A percentile compares a stretch with the other conserved stretches of the same genome.
Conservation (phyloP, 352 stramenopile species). For the Peronosclerospora sorghi region DNA sequence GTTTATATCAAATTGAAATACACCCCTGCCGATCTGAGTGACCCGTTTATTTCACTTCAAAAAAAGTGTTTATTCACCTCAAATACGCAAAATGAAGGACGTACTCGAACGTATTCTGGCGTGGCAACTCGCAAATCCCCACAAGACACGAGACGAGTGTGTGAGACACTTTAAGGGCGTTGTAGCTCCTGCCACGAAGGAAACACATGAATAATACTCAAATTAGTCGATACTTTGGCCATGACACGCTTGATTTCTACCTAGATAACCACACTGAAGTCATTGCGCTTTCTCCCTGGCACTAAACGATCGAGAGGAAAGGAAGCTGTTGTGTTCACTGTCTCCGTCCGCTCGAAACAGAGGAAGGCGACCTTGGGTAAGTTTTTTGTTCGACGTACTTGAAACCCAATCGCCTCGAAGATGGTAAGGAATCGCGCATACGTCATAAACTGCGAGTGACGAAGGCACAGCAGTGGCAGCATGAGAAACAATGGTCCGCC, state of each 20-base stretch:
- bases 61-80: too few relatives aligned
- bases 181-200: slow-evolving; percentile 6
- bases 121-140: slow-evolving; percentile 53
- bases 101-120: slow-evolving; percentile 41
- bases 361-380: slow-evolving; percentile 77
- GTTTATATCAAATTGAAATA: too few relatives aligned
- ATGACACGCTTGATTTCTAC: slow-evolving; percentile 8
- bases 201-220: slow-evolving; percentile 2
- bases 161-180: slow-evolving; percentile 28
- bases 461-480: slow-evolving; percentile 62
- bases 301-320: slow-evolving; percentile 44
- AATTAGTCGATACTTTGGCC: too few relatives aligned
- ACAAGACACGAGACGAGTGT: slow-evolving; percentile 43
- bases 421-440: slow-evolving; percentile 55
- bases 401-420: slow-evolving; percentile 54
- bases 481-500: slow-evolving; percentile 60
- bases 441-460: slow-evolving; percentile 70
- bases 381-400: slow-evolving; percentile 56
- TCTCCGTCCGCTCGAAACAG: slow-evolving; percentile 48
- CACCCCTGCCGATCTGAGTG: too few relatives aligned
- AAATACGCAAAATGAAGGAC: slow-evolving; percentile 50
- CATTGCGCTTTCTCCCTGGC: slow-evolving; percentile 45
- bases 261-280: slow-evolving; percentile 59
- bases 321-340: slow-evolving; percentile 6
- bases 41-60: too few relatives aligned